Base-by-base conservation (phyloP, 2,329 filamentous ascomycete species). In the Ilyonectria destructans region DNA sequence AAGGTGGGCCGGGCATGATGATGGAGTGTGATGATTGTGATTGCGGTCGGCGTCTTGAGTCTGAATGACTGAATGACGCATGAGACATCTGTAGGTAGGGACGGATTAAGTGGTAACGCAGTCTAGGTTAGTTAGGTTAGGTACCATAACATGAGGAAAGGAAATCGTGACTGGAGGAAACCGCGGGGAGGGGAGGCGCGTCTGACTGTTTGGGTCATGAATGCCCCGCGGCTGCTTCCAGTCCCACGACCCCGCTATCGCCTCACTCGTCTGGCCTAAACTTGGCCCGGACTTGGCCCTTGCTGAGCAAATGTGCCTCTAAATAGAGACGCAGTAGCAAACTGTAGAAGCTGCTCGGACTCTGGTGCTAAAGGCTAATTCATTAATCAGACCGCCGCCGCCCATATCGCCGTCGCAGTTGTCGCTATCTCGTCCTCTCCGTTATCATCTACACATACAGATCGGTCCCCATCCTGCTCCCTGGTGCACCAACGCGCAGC, bases 191-290 rank as follows among this genome's bases (percentile, higher is more conserved):
- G 26, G 5, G 26, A 26, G 6, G 5, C 26, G 4, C 26, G 5
- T 26, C 26, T 26, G 5, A 26, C 26, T 9, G 15, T 21, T 37
- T 37, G 12, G 15, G 23, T 48, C 31, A 56, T 56, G 37, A n/a
- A 17, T 56, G 51, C 59, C 59, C 59, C 59, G 59, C 59, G 58
- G 19, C 59, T 62, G 40, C 40, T 35, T 45, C 23, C 51, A 40
- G 26, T 26, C 26, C 26, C 26, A 59, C 56, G 56, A 65, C 62
- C 62, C 62, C 62, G 62, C 62, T 59, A 59, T 54, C 37, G 55
- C 56, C 46, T 65, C 57, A 49, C 31, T 59, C 46, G 40, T 17
- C 40, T 51, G 40, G 37, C 37, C 37, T 40, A 13, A 17, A 40
- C 12, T 40, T 40, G 13, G 37, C 37, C 35, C 31, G 31, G 52